phyloP scores from a whole-genome alignment of 1,284 basidiomycete genomes.

The Irpex rosettiformis region DNA sequence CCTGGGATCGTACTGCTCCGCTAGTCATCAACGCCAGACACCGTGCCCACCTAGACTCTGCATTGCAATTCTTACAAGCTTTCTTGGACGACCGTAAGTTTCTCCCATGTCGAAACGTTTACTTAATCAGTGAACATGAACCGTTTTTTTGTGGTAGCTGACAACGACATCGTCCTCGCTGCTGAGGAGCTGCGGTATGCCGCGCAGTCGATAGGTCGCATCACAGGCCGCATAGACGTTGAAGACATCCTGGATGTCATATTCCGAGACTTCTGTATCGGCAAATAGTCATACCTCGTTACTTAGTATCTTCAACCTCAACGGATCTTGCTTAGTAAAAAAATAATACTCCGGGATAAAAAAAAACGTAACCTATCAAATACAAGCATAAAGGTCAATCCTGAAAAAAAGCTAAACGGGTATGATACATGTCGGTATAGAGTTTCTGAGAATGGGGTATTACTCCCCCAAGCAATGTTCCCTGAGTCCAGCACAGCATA shows the following conservation, averaged over 20 bases:
- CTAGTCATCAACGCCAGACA: conserved; percentile 81
- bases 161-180: conserved; percentile 67
- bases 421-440: neutral
- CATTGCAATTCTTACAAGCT: conserved; percentile 59
- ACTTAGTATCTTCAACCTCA: too few species aligned
- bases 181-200: conserved; percentile 88
- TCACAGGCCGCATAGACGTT: conserved; percentile 70
- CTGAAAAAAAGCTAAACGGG: too few species aligned
- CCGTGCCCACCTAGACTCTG: conserved; percentile 68
- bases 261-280: conserved; percentile 85
- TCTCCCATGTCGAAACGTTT: neutral
- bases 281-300: conserved; percentile 46
- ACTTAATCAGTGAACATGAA: neutral
- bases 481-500: neutral
- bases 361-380: too few species aligned
- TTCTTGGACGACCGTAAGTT: conserved; percentile 58
- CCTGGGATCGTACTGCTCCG: conserved; percentile 39
- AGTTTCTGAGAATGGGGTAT: neutral
- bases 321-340: too few species aligned
- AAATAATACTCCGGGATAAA: too few species aligned
- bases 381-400: too few species aligned
- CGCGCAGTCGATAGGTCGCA: conserved; percentile 73
- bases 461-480: neutral
- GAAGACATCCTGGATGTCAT: conserved; percentile 81
- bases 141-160: conserved; percentile 7